Base-by-base conservation (phyloP, 257 asterid species). In the Datura wrightii region DNA sequence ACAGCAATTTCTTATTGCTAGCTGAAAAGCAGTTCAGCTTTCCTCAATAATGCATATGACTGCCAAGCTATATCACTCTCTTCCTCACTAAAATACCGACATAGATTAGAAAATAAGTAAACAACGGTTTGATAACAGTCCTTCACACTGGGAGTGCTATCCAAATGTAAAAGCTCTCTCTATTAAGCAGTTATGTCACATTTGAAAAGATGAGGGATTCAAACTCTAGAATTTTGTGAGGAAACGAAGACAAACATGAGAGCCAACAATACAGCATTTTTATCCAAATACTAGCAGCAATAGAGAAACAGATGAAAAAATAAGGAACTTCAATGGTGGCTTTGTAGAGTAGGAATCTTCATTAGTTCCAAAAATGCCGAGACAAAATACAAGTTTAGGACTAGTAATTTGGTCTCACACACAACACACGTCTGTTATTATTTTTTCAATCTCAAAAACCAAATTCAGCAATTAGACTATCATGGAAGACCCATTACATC, bases 261-360 rank as follows among this genome's bases (percentile, higher is more conserved):
- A 72, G 55, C 39, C 53, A 72, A 72, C 72, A 65, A 65, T 34
- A 34, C 72, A 44, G 80, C 16, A 72, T 10, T 72, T 42, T 63
- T 72, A 19, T n/a, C 39, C 39, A 60, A 71, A 44, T 71, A 71
- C 56, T 44, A 72, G 58, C 41, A 44, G 80, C 36, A 72, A 72
- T 44, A 11, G 42, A 63, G 71, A 63, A 60, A 72, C 41, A 46
- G 80, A 72, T 4, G 3, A 72, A 72, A 71, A 72, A 48, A n/a
- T 72, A 5, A 3, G 31, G 31, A 39, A 67, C 48, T 39, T 67
- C 76, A 14, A 37, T 15, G 76, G 50, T 67, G 76, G 24, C 46
- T 67, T 67, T 44, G 39, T 67, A 24, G 31, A 67, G 76, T 67
- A 67, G 31, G 48, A 36, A 37, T 3, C 39, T 65, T 65, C 44